These are phyloP conservation scores for Colletotrichum siamense DNA, from an alignment of 2,329 filamentous ascomycete species.

Conservation along the genomic window DNA sequence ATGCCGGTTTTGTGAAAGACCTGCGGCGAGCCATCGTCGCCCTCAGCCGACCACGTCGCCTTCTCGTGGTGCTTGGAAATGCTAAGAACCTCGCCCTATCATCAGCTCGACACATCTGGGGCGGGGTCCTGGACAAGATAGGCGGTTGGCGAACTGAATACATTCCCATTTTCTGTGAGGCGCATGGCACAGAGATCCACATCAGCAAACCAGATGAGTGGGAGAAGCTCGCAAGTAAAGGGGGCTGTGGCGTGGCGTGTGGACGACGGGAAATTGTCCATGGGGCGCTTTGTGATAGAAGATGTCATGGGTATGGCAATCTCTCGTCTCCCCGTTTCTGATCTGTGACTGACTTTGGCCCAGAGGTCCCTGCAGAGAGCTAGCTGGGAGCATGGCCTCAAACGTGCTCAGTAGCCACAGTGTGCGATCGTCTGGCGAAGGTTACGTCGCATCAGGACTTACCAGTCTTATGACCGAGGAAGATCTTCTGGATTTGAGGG, in stretches of 20 bases:
- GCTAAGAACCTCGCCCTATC: constrained; percentile 51
- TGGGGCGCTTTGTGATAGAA: neutral
- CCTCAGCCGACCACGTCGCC: constrained; percentile 73
- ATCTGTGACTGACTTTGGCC: neutral
- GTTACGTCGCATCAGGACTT: neutral
- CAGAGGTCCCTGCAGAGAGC: neutral
- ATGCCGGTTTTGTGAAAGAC: constrained; percentile 77
- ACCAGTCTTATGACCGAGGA: neutral
- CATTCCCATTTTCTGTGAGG: constrained; percentile 69
- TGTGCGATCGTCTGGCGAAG: neutral
- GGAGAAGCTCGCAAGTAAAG: constrained; percentile 29
- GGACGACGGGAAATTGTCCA: neutral
- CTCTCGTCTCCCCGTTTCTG: neutral
- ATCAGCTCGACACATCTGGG: constrained; percentile 49
- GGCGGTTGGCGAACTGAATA: constrained; percentile 33
- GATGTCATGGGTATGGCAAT: neutral
- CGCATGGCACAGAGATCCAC: constrained; percentile 57
- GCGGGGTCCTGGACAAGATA: constrained; percentile 50
- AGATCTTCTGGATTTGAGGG: neutral
- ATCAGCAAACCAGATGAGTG: constrained; percentile 62
- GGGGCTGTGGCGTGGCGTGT: neutral
- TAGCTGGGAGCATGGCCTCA: neutral
- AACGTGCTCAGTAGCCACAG: neutral
- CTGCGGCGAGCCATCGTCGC: constrained; percentile 64
- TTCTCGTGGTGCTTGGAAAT: constrained; percentile 88